Evolutionary conservation across 306 rosid genomes (phyloP).

Genomic region (Amphicarpaea edgeworthii): DNA sequence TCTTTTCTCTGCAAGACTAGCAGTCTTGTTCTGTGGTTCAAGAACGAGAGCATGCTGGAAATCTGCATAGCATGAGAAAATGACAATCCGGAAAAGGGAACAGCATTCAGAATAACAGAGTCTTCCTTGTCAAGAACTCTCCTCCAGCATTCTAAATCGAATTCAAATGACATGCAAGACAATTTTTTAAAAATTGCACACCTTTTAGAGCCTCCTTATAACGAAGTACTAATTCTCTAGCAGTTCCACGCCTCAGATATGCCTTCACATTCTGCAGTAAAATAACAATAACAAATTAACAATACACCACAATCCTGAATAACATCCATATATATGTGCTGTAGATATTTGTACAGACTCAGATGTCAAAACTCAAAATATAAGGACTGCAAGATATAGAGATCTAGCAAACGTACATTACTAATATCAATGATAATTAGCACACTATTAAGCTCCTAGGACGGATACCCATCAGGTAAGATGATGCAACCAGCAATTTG

Average conservation of each 20-base stretch:
- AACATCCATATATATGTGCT: constrained; percentile 1
- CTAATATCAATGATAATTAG: constrained; percentile 7
- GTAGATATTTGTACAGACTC: constrained; percentile 29
- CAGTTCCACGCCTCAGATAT: constrained; percentile 89
- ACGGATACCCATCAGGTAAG: background rate
- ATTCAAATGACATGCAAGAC: constrained; percentile 12
- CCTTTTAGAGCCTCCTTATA: constrained; percentile 81
- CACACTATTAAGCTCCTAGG: constrained; percentile 1
- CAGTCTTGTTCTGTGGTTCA: constrained; percentile 84
- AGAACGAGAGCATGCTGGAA: constrained; percentile 86
- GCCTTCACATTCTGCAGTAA: constrained; percentile 88
- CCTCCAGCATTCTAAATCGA: constrained; percentile 11
- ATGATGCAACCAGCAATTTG: background rate
- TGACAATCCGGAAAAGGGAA: constrained; percentile 29
- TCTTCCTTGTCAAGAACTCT: background rate
- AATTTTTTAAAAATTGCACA: constrained; percentile 31
- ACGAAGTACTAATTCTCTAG: constrained; percentile 72
- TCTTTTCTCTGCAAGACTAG: constrained; percentile 68
- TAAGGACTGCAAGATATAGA: background rate
- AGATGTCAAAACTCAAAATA: background rate
- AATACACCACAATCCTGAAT: constrained; percentile 1
- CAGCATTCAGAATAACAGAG: background rate
- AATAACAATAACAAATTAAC: constrained; percentile 25
- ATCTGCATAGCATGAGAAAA: constrained; percentile 59
- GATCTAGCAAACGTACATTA: background rate